These are phyloP conservation scores for Beauveria rudraprayagi DNA, from an alignment of 2,329 filamentous ascomycete species.

Conservation along the genomic window DNA sequence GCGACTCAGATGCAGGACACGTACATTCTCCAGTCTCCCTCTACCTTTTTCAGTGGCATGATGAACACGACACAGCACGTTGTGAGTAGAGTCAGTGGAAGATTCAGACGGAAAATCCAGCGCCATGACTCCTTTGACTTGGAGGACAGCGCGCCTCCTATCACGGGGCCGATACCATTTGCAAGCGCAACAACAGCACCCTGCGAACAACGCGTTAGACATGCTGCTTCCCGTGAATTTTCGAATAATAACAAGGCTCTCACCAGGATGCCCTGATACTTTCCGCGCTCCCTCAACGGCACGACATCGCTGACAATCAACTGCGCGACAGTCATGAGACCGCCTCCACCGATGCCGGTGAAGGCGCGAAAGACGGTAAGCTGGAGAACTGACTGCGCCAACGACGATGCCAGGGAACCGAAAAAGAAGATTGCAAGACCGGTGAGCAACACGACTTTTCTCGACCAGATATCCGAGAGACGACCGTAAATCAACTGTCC, in stretches of 20 bases:
- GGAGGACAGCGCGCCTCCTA: conserved; percentile 43
- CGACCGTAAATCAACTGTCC: conserved; percentile 39
- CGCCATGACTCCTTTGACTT: conserved; percentile 38
- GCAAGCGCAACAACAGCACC: conserved; percentile 44
- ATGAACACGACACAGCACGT: conserved; percentile 42
- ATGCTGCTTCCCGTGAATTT: background rate
- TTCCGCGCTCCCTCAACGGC: conserved; percentile 58
- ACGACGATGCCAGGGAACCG: conserved; percentile 35
- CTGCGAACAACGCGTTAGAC: conserved; percentile 14
- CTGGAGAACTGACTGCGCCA: conserved; percentile 31
- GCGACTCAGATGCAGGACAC: conserved; percentile 9
- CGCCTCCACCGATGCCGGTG: conserved; percentile 56
- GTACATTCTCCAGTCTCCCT: conserved; percentile 41
- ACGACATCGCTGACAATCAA: conserved; percentile 67
- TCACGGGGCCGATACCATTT: conserved; percentile 46
- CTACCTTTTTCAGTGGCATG: conserved; percentile 48
- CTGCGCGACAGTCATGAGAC: conserved; percentile 61
- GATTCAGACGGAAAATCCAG: conserved; percentile 47
- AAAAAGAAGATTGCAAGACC: conserved; percentile 35
- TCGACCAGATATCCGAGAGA: conserved; percentile 39
- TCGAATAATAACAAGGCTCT: background rate
- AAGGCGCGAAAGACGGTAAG: conserved; percentile 34
- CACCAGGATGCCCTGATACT: conserved; percentile 58
- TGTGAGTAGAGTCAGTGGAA: conserved; percentile 42
- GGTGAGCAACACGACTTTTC: conserved; percentile 31